Base-by-base conservation (phyloP, 495 filamentous ascomycete species). In the Neurospora sp. region DNA sequence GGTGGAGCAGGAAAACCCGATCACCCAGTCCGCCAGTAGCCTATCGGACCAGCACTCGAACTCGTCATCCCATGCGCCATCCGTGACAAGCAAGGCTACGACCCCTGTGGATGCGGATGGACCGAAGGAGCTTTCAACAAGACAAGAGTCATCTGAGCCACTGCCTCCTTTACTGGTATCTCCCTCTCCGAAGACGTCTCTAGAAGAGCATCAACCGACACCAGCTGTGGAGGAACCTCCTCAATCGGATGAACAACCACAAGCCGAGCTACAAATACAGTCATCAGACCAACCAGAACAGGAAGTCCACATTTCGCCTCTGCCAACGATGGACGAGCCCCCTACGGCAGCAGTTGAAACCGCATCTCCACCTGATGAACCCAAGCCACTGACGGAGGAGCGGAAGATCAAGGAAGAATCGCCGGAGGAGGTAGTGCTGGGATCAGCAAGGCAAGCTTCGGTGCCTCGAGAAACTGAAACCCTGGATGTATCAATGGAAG, bases 81-180 rank as follows among this genome's bases (percentile, higher is more conserved):
- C 84, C 20, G 75, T 79, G 22, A 87, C 86, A 69, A 89, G 87
- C 78, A 88, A 88, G 79, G 86, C 84, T 69, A 89, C 87, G 22
- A 88, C 87, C 61, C 87, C 87, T 18, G 79, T 85, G 69, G 86
- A 87, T 65, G 75, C 80, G 44, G 87, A 87, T 71, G 76, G 71
- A 14, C 74, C 77, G 14, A 82, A 79, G 70, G 83, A 84, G 14
- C 27, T 35, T 16, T 35, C 53, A 65, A 18, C 53, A 65, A 65
- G 53, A 65, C 4, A 35, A 37, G 27, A 65, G 53, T 65, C 27
- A 18, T 35, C 6, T 16, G 53, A 18, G 53, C 53, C 53, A 37
- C 53, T 4, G 27, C 27, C 14, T 65, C 14, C 53, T 65, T 16
- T 8, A 18, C 53, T 65, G 27, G 27, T 35, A 37, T 65, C 12